phyloP scores from a whole-genome alignment of 768 basidiomycete genomes.

The Russula foetens region DNA sequence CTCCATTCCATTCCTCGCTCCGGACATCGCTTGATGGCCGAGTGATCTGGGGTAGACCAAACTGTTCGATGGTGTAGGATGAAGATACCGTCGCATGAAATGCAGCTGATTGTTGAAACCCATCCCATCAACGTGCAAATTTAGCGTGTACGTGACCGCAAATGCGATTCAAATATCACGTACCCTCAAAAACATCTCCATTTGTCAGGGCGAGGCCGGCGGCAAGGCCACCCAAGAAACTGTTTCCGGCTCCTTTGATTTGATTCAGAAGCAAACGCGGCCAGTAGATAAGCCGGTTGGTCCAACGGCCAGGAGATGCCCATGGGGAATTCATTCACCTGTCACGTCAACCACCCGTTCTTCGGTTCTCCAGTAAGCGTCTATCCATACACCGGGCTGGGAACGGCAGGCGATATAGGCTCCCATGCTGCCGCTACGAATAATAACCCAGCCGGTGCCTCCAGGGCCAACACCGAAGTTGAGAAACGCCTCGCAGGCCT shows the following conservation, averaged over 20 bases:
- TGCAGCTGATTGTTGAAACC: constrained; percentile 37
- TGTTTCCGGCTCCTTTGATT: constrained; percentile 84
- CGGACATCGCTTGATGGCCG: constrained; percentile 2
- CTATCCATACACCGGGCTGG: constrained; percentile 50
- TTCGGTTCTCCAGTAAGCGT: constrained; percentile 59
- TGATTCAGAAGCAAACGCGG: constrained; percentile 5
- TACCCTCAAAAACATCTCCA: constrained; percentile 63
- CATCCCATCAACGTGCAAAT: not conserved
- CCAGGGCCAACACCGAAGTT: constrained; percentile 46
- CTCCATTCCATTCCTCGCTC: constrained; percentile 60
- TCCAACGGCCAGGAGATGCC: not conserved
- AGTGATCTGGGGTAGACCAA: constrained; percentile 55
- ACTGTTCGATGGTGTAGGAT: constrained; percentile 77
- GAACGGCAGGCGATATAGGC: constrained; percentile 49
- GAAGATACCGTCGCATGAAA: constrained; percentile 77
- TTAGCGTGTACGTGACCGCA: constrained; percentile 18
- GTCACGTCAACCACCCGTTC: constrained; percentile 72
- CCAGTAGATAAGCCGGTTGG: constrained; percentile 4
- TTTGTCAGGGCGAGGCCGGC: constrained; percentile 55
- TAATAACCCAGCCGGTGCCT: constrained; percentile 53
- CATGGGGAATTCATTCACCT: constrained; percentile 36
- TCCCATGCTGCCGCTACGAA: constrained; percentile 67
- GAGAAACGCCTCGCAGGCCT: constrained; percentile 57
- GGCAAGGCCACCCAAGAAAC: constrained; percentile 77
- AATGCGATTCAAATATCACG: not conserved